A percentile compares a stretch with the other conserved stretches of the same genome.
Conservation (phyloP, 1,139 yeast species). For the Candida tunisiensis region DNA sequence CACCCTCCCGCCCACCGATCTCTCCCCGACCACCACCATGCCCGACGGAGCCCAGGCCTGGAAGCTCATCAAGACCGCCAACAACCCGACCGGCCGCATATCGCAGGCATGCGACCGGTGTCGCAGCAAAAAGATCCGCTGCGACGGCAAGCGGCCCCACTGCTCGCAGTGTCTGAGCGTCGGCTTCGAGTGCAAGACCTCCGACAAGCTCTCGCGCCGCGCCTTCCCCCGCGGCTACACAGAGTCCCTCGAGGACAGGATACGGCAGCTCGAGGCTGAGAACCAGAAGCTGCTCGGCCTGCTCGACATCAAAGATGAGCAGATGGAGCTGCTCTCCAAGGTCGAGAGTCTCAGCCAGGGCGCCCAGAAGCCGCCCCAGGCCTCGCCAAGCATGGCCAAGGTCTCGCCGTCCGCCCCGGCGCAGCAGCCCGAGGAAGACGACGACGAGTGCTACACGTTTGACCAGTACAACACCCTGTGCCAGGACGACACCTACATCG, state of each 20-base stretch:
- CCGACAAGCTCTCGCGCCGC: constrained; percentile 52
- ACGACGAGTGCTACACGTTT: no score
- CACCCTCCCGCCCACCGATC: no score
- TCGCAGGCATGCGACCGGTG: constrained; percentile 87
- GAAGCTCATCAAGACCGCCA: constrained; percentile 51
- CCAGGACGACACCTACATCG: background rate
- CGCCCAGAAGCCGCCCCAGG: constrained; percentile 1
- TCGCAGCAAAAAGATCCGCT: constrained; percentile 59
- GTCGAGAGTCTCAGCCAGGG: constrained; percentile 7
- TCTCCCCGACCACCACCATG: constrained; percentile 7
- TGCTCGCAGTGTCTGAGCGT: constrained; percentile 53
- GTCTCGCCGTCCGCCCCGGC: background rate
- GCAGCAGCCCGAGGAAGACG: background rate
- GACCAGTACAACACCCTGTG: no score
- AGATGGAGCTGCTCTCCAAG: constrained; percentile 24
- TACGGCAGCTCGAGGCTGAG: constrained; percentile 46
- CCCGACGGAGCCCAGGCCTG: constrained; percentile 21
- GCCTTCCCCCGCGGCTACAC: constrained; percentile 68
- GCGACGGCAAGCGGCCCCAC: constrained; percentile 46
- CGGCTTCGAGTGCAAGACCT: constrained; percentile 57
- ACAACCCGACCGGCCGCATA: constrained; percentile 36
- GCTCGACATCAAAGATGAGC: constrained; percentile 46
- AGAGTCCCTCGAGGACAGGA: constrained; percentile 46
- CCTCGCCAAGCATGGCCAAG: background rate
- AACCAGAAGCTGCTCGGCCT: constrained; percentile 31